phyloP scores from a whole-genome alignment of 2,329 filamentous ascomycete genomes.

The Cercospora sp. region DNA sequence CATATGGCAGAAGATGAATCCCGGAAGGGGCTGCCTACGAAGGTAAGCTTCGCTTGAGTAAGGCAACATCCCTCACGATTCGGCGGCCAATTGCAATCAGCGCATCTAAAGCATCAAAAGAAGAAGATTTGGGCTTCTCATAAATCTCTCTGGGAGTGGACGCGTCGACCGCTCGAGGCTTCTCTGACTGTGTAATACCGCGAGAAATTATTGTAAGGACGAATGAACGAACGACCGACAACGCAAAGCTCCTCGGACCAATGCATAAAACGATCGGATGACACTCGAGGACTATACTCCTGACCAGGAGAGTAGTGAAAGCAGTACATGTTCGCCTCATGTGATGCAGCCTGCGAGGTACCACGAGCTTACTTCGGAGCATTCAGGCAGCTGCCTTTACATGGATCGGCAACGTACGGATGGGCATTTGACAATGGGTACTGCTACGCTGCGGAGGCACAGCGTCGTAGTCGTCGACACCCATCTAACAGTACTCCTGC shows the following conservation, averaged over 20 bases:
- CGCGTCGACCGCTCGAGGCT: neutral
- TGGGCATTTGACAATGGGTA: neutral
- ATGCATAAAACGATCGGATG: neutral
- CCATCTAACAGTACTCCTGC: neutral
- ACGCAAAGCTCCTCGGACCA: neutral
- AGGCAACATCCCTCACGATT: neutral
- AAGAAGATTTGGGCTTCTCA: neutral
- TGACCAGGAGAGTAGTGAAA: neutral
- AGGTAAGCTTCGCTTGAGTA: neutral
- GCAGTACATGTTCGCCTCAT: neutral
- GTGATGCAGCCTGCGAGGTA: neutral
- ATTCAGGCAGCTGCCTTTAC: neutral
- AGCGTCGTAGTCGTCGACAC: neutral
- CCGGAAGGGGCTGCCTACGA: neutral
- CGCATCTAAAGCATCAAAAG: neutral
- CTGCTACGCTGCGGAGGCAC: neutral
- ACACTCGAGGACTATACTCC: neutral
- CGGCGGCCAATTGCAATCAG: neutral
- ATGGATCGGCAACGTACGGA: neutral
- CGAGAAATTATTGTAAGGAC: neutral
- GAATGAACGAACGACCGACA: neutral
- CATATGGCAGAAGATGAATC: neutral
- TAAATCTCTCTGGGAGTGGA: neutral
- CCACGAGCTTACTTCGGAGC: neutral
- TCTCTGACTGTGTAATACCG: neutral